phyloP scores from a whole-genome alignment of 495 filamentous ascomycete species.

The Penicillium arizonense region DNA sequence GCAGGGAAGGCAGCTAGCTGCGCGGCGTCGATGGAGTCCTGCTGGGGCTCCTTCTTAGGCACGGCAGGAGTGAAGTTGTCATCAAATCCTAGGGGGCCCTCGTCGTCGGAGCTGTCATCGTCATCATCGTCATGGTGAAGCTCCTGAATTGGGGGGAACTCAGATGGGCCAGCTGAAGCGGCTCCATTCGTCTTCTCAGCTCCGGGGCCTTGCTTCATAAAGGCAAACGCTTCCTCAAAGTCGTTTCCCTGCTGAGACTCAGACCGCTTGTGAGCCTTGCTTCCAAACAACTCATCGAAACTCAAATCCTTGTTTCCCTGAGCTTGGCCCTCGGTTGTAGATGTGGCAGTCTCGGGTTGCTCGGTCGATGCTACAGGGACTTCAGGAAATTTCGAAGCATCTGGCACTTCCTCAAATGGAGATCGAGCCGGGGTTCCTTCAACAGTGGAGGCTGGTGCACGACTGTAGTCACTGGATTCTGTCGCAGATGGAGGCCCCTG shows the following conservation, averaged over 20 bases:
- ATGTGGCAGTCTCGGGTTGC: slow-evolving; percentile 16
- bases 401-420: slow-evolving; percentile 45
- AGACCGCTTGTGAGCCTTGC: slow-evolving; percentile 54
- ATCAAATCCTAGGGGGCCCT: slow-evolving; percentile 72
- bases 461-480: slow-evolving; percentile 26
- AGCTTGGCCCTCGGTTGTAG: slow-evolving; percentile 19
- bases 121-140: slow-evolving; percentile 72
- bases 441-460: slow-evolving; percentile 15
- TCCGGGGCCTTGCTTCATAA: slow-evolving; percentile 33
- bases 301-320: slow-evolving; percentile 32
- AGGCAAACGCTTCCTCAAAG: slow-evolving; percentile 48
- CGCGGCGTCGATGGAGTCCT: slow-evolving; percentile 35
- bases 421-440: slow-evolving; percentile 25
- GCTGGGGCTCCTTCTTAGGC: slow-evolving; percentile 39
- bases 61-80: slow-evolving; percentile 83
- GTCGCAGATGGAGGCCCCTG: slow-evolving; percentile 14
- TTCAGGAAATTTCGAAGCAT: slow-evolving; percentile 28
- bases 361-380: slow-evolving; percentile 17
- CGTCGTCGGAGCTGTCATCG: slow-evolving; percentile 71
- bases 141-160: slow-evolving; percentile 94
- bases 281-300: slow-evolving; percentile 55
- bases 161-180: slow-evolving; percentile 40
- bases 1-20: slow-evolving; percentile 43
- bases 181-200: slow-evolving; percentile 28
- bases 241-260: slow-evolving; percentile 56